These are phyloP conservation scores for Cladorrhinum sp. DNA, from an alignment of 2,329 filamentous ascomycete genomes.

Conservation along the genomic window DNA sequence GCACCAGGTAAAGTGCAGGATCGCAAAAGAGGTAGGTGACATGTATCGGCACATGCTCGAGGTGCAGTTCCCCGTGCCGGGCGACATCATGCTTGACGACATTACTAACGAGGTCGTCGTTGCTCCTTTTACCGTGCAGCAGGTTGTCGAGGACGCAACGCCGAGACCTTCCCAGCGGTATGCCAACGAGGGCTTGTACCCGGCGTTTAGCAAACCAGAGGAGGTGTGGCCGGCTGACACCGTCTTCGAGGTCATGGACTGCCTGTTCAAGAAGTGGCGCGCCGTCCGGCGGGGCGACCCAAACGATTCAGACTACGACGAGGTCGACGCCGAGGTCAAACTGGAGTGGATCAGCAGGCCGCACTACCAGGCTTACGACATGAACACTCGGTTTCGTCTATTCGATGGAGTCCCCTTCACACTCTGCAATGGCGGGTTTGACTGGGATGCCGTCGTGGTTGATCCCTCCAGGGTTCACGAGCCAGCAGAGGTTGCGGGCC, in stretches of 20 bases:
- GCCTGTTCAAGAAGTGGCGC: neutral
- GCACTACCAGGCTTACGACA: neutral
- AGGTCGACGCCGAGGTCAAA: neutral
- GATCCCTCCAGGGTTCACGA: neutral
- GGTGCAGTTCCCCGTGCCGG: neutral
- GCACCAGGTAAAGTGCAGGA: neutral
- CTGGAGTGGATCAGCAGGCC: neutral
- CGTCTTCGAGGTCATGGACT: neutral
- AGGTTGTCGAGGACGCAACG: neutral
- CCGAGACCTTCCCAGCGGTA: neutral
- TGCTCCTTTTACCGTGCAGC: neutral
- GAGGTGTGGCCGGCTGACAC: neutral
- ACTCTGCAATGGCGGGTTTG: neutral
- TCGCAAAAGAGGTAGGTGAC: neutral
- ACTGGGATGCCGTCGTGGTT: neutral
- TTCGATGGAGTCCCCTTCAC: neutral
- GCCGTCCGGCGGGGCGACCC: too few relatives aligned
- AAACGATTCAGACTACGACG: too few relatives aligned
- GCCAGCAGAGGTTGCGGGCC: neutral
- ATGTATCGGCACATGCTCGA: neutral
- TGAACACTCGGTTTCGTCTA: neutral
- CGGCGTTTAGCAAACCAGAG: neutral
- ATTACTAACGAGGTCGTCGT: neutral
- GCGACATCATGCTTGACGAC: neutral
- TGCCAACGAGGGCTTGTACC: neutral